Evolutionary conservation across 2,329 filamentous ascomycete species (phyloP).

Genomic region (Venturia asperata): DNA sequence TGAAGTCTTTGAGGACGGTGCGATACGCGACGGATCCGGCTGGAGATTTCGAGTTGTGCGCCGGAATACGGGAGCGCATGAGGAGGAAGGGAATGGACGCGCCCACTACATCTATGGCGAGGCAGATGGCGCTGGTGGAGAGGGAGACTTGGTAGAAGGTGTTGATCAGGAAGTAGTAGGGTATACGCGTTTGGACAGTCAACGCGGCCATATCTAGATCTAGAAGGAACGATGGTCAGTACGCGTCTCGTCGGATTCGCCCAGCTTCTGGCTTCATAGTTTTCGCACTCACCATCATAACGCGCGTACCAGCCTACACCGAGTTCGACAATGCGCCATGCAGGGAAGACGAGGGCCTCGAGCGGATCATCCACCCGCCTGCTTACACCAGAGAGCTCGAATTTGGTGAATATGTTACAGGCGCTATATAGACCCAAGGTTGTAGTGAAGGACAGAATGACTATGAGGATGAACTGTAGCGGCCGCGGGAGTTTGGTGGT

Average conservation of each 20-base stretch:
- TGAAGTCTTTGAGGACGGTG: slow-evolving; percentile 48
- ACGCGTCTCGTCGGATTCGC: too few relatives aligned
- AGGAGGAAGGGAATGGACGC: slow-evolving; percentile 68
- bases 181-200: slow-evolving; percentile 62
- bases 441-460: slow-evolving; percentile 15
- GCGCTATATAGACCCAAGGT: slow-evolving; percentile 8
- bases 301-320: slow-evolving; percentile 64
- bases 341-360: slow-evolving; percentile 52
- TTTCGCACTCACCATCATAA: slow-evolving; percentile 59
- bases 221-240: slow-evolving; percentile 20
- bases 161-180: slow-evolving; percentile 65
- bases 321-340: slow-evolving; percentile 58
- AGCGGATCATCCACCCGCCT: slow-evolving; percentile 55
- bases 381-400: slow-evolving; percentile 61
- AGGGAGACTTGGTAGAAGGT: slow-evolving; percentile 69
- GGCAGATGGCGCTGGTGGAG: slow-evolving; percentile 52
- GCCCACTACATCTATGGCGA: slow-evolving; percentile 61
- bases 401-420: slow-evolving; percentile 16
- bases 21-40: slow-evolving; percentile 48
- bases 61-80: slow-evolving; percentile 49
- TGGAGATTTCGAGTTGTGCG: slow-evolving; percentile 13
- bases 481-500: slow-evolving; percentile 4
- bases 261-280: neutral
- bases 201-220: slow-evolving; percentile 40
- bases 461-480: slow-evolving; percentile 16